Evolutionary conservation across 2,329 filamentous ascomycete genomes (phyloP).

Genomic region (Colletotrichum somersetense): DNA sequence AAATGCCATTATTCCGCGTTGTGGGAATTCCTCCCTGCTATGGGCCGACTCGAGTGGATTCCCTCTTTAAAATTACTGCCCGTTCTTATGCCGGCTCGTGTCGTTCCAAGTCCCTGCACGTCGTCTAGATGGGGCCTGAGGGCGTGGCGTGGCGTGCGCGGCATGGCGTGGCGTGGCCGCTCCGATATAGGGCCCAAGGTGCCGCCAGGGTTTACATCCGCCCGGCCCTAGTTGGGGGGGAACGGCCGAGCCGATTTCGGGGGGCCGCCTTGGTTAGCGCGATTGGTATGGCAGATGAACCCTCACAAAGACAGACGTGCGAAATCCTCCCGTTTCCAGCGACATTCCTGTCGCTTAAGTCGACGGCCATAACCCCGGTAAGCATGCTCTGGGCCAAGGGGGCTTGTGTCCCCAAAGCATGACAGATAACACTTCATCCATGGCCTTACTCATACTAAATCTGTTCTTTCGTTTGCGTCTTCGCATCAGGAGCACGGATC

Average conservation of each 20-base stretch:
- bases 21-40: conserved; percentile 33
- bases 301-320: conserved; percentile 22
- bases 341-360: conserved; percentile 22
- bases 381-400: conserved; percentile 9
- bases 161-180: conserved; percentile 16
- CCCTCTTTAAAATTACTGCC: conserved; percentile 34
- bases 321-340: conserved; percentile 18
- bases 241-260: conserved; percentile 42
- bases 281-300: conserved; percentile 24
- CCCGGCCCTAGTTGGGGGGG: conserved; percentile 33
- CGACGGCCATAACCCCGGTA: conserved; percentile 9
- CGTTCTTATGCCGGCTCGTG: conserved; percentile 17
- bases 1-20: conserved; percentile 38
- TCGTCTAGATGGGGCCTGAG: conserved; percentile 15
- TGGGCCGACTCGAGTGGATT: conserved; percentile 42
- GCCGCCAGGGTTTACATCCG: conserved; percentile 28
- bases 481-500: not conserved
- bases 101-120: conserved; percentile 5
- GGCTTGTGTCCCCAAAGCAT: not conserved
- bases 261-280: conserved; percentile 29
- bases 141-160: conserved; percentile 9
- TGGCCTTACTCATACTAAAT: not conserved
- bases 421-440: not conserved
- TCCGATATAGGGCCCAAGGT: conserved; percentile 42
- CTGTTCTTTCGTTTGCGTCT: not conserved